Evolutionary conservation across 768 basidiomycete species (phyloP).

Genomic region (Fistulinella prunicolor): DNA sequence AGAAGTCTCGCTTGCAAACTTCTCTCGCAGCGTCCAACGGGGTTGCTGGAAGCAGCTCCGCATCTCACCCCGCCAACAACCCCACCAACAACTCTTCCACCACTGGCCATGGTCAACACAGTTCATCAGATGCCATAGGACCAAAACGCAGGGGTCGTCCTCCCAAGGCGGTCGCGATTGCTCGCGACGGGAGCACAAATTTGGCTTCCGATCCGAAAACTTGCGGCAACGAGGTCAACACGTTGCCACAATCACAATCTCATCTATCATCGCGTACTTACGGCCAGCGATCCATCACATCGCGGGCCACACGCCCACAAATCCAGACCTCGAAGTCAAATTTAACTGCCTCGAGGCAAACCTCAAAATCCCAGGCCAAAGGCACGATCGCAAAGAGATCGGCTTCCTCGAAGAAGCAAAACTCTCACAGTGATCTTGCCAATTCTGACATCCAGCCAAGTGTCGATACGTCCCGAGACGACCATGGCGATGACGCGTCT

Average conservation of each 20-base stretch:
- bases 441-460: slow-evolving; percentile 35
- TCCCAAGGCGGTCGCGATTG: slow-evolving; percentile 43
- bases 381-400: slow-evolving; percentile 31
- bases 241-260: slow-evolving; percentile 37
- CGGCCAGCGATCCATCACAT: slow-evolving; percentile 19
- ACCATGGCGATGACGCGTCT: slow-evolving; percentile 30
- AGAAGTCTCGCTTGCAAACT: slow-evolving; percentile 26
- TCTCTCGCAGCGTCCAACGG: slow-evolving; percentile 38
- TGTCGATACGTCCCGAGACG: slow-evolving; percentile 32
- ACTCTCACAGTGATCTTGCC: slow-evolving; percentile 13
- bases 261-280: slow-evolving; percentile 28
- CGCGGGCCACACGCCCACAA: slow-evolving; percentile 24
- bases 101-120: slow-evolving; percentile 25
- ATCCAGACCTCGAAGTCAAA: slow-evolving; percentile 29
- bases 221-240: slow-evolving; percentile 33
- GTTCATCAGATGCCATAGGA: slow-evolving; percentile 10
- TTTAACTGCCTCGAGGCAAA: slow-evolving; percentile 32
- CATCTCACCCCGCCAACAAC: slow-evolving; percentile 4
- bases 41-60: slow-evolving; percentile 31
- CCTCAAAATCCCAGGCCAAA: slow-evolving; percentile 39
- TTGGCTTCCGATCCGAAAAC: slow-evolving; percentile 21
- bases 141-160: slow-evolving; percentile 58
- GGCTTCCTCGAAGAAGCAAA: slow-evolving; percentile 18
- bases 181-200: slow-evolving; percentile 24
- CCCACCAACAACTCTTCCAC: slow-evolving; percentile 22